A percentile compares a stretch with the other conserved stretches of the same genome.
Conservation (phyloP, 148 eudicot species). For the Rhododendron mucronatum region DNA sequence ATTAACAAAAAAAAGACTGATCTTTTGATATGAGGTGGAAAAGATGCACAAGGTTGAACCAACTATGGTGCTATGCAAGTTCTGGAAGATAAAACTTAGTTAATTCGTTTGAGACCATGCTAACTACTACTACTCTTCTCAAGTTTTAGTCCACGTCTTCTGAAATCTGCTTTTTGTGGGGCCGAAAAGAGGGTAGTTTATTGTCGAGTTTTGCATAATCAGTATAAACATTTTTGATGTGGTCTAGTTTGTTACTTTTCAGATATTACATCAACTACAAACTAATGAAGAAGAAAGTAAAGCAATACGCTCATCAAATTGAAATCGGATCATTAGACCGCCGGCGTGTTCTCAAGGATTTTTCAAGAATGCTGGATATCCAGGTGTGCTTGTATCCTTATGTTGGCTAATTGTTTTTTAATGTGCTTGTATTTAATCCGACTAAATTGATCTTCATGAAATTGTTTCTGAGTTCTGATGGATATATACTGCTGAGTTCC, state of each 20-base stretch:
- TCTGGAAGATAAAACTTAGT: not conserved
- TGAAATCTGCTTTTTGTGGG: not conserved
- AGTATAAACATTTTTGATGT: not conserved
- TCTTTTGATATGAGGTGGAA: not conserved
- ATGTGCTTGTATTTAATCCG: not conserved
- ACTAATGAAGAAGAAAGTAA: constrained; percentile 68
- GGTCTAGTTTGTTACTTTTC: constrained; percentile 12
- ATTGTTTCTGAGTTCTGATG: not conserved
- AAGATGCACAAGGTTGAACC: not conserved
- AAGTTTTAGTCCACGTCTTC: not conserved
- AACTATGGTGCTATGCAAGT: not conserved
- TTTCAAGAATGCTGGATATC: constrained; percentile 69
- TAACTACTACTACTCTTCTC: not conserved
- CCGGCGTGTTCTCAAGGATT: constrained; percentile 60
- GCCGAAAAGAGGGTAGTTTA: not conserved
- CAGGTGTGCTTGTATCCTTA: constrained; percentile 30
- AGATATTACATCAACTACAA: constrained; percentile 70
- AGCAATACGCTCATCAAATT: constrained; percentile 56
- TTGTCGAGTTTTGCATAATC: not conserved
- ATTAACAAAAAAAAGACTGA: not conserved
- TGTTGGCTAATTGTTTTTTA: not conserved
- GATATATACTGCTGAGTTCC: not conserved
- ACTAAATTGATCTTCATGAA: not conserved
- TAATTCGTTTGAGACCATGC: not conserved
- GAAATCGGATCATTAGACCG: constrained; percentile 47